phyloP scores from a whole-genome alignment of 306 rosid species.

The Vigna unguiculata region DNA sequence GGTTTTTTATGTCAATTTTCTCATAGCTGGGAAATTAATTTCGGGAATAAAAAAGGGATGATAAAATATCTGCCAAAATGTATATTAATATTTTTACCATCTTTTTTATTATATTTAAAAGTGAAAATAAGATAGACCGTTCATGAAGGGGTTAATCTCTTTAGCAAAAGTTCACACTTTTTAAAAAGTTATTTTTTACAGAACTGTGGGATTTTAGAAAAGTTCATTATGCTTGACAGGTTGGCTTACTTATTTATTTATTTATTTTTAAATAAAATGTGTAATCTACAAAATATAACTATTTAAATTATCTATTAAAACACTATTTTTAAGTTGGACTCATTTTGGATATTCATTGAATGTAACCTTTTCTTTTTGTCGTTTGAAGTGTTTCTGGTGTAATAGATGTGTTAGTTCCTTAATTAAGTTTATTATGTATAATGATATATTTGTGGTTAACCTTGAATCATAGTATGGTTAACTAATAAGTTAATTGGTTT shows the following conservation, averaged over 20 bases:
- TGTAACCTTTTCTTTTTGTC: too few species aligned
- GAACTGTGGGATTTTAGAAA: neutral
- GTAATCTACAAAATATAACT: too few species aligned
- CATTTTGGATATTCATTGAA: too few species aligned
- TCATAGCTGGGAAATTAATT: neutral
- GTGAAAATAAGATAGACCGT: neutral
- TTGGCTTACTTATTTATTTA: too few species aligned
- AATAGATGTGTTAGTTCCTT: neutral
- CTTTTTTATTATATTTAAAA: neutral
- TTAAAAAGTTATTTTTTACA: neutral
- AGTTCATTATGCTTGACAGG: neutral
- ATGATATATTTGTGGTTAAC: too few species aligned
- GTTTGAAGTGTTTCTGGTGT: too few species aligned
- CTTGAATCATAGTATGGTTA: too few species aligned
- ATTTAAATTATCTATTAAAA: too few species aligned
- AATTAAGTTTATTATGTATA: too few species aligned
- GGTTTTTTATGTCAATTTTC: neutral
- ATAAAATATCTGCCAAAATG: neutral
- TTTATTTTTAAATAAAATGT: too few species aligned
- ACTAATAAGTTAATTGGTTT: neutral
- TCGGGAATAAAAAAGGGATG: neutral
- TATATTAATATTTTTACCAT: neutral
- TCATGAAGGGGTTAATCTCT: neutral
- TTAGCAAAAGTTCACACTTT: neutral
- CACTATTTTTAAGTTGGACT: neutral